Conservation (phyloP, 805 yeast genomes). For the Suhomyces kilbournensis region DNA sequence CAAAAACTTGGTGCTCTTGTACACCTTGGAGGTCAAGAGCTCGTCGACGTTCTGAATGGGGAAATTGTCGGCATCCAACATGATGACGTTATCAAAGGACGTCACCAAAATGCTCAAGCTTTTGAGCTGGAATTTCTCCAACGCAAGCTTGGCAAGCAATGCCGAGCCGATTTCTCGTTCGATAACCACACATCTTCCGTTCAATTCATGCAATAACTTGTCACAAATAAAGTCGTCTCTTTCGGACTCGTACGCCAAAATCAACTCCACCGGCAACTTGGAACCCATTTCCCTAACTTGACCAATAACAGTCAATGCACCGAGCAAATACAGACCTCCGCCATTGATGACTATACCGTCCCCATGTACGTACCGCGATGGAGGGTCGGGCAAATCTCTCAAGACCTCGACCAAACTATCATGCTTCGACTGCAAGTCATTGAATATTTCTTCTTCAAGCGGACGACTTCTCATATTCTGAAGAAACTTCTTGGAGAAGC, state of each 20-base stretch:
- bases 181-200: constrained; percentile 44
- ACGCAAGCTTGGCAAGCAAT: constrained; percentile 21
- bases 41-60: constrained; percentile 36
- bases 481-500: constrained; percentile 7
- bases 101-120: constrained; percentile 35
- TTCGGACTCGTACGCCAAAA: constrained; percentile 30
- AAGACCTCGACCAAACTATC: constrained; percentile 22
- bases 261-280: constrained; percentile 35
- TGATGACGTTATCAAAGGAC: constrained; percentile 34
- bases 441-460: constrained; percentile 12
- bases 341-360: constrained; percentile 41
- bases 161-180: constrained; percentile 32
- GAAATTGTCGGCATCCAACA: constrained; percentile 40
- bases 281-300: constrained; percentile 33
- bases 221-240: constrained; percentile 34
- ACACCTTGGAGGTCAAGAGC: constrained; percentile 34
- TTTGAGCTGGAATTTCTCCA: constrained; percentile 34
- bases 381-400: constrained; percentile 21
- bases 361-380: constrained; percentile 29
- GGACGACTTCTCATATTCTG: neutral
- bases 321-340: constrained; percentile 34
- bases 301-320: constrained; percentile 33
- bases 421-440: constrained; percentile 23
- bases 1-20: constrained; percentile 23
- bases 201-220: constrained; percentile 28